Conservation (phyloP, 768 basidiomycete genomes). For the Trametes sanguinea region DNA sequence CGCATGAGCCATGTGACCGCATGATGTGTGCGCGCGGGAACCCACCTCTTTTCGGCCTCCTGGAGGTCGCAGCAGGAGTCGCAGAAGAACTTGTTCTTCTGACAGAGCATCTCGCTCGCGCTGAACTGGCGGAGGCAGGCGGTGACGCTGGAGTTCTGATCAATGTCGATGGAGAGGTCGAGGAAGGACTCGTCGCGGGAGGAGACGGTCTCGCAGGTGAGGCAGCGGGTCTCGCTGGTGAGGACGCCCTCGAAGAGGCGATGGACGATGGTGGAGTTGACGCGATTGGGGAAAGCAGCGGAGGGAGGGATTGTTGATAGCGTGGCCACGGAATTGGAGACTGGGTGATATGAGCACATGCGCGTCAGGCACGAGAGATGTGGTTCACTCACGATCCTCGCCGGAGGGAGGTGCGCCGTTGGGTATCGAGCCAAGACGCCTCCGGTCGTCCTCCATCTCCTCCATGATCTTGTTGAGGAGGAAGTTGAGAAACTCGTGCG, state of each 20-base stretch:
- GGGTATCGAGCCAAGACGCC: constrained; percentile 4
- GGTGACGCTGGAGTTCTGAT: constrained; percentile 95
- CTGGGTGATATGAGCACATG: constrained; percentile 37
- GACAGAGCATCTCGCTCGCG: constrained; percentile 97
- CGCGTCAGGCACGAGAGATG: constrained; percentile 3
- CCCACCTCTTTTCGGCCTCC: constrained; percentile 95
- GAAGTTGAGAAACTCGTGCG: constrained; percentile 97
- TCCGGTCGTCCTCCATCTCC: constrained; percentile 77
- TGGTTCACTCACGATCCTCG: constrained; percentile 64
- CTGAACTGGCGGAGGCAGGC: constrained; percentile 96
- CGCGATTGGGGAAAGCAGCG: background rate
- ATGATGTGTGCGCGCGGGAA: constrained; percentile 3
- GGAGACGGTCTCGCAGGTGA: constrained; percentile 93
- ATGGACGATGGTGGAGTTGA: constrained; percentile 76
- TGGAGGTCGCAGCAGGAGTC: constrained; percentile 96
- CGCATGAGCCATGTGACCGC: background rate
- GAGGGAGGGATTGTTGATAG: constrained; percentile 45
- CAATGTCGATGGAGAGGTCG: constrained; percentile 98
- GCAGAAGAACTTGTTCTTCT: constrained; percentile 98
- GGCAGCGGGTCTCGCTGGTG: constrained; percentile 96
- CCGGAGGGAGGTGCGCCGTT: constrained; percentile 26
- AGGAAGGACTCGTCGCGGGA: constrained; percentile 96
- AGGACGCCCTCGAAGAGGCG: constrained; percentile 89
- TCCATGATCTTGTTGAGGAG: constrained; percentile 91
- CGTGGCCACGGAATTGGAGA: constrained; percentile 61